Evolutionary conservation across 139 green algal genomes (phyloP), one percentile per base, ranked within the genome.

Genomic region (Chlorella sp.): DNA sequence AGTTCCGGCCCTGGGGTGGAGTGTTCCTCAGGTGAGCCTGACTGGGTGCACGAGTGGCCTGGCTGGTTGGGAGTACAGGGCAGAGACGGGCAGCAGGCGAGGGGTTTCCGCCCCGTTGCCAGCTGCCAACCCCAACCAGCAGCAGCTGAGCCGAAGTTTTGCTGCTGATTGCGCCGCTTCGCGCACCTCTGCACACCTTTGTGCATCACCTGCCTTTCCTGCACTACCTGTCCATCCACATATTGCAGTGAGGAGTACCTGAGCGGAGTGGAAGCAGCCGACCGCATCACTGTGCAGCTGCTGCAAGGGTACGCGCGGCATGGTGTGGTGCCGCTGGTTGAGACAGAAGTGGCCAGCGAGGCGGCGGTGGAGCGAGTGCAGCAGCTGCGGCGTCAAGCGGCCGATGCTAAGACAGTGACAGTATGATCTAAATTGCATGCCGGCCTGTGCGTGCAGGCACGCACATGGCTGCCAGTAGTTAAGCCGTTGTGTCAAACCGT

Each of bases 1-100:
- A 58, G 19, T 94, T 92, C 44, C 70, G 90, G 26, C 89, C 90
- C 24, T 94, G 90, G 90, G 85, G 80, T 26, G 90, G 90, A 13
- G 90, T 94, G n/a, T 92, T 88, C 67, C 73, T 94, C 20, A 87
- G 85, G 76, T 62, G 34, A 36, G 76, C 24, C 0, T 5, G n/a
- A n/a, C n/a, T n/a, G n/a, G n/a, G n/a, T n/a, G n/a, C n/a, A n/a
- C 48, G 0, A 16, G 36, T 16, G 41, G n/a, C 65, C 40, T 8
- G 65, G 62, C 62, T 69, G 62, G 62, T 36, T 36, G 28, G 62
- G 62, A 32, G 16, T 24, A 9, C 32, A n/a, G 58, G 28, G 62
- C 22, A 2, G 30, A 69, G 1, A 5, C 30, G 7, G 46, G 16
- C 11, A 36, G 24, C 2, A 68, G 22, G 60, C 26, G n/a, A 24